A percentile compares a stretch with the other conserved stretches of the same genome.
phyloP scores from a whole-genome alignment of 2,329 filamentous ascomycete genomes.

The Alternaria atra region DNA sequence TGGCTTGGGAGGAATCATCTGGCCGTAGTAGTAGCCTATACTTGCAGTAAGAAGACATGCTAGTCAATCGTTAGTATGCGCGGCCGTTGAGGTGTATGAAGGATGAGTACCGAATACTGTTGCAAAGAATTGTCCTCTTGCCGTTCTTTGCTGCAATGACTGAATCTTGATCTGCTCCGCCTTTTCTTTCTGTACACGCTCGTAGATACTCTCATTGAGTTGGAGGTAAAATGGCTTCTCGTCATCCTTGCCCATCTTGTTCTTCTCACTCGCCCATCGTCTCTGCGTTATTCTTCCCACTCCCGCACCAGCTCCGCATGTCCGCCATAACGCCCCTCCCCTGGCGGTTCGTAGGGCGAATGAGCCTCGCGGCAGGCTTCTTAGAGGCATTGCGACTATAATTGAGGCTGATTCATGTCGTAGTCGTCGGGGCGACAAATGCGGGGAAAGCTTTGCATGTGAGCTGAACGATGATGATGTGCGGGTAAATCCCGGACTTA shows the following conservation, averaged over 20 bases:
- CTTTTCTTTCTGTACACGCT: constrained; percentile 66
- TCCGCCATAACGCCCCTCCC: constrained; percentile 11
- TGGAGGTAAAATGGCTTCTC: constrained; percentile 66
- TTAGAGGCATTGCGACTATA: constrained; percentile 41
- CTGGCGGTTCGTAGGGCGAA: constrained; percentile 28
- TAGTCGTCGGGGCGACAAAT: constrained; percentile 6
- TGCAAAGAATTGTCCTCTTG: constrained; percentile 50
- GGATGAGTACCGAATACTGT: constrained; percentile 32
- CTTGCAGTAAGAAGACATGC: constrained; percentile 61
- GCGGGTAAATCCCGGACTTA: constrained; percentile 8
- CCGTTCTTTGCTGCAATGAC: constrained; percentile 35
- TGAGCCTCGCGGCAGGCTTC: constrained; percentile 36
- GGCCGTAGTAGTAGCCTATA: constrained; percentile 65
- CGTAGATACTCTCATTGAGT: constrained; percentile 68
- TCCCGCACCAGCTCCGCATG: constrained; percentile 15
- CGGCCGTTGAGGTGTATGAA: neutral
- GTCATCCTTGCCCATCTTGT: constrained; percentile 31
- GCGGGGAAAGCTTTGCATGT: constrained; percentile 21
- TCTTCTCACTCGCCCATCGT: constrained; percentile 49
- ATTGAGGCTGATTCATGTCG: constrained; percentile 27
- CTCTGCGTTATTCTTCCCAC: constrained; percentile 32
- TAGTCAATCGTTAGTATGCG: constrained; percentile 38
- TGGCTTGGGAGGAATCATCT: constrained; percentile 57
- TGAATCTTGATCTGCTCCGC: constrained; percentile 60
- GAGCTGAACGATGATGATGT: constrained; percentile 12